Evolutionary conservation across 495 filamentous ascomycete species (phyloP), one percentile per base, ranked within the genome.

Genomic region (Hypoxylon intermedium): DNA sequence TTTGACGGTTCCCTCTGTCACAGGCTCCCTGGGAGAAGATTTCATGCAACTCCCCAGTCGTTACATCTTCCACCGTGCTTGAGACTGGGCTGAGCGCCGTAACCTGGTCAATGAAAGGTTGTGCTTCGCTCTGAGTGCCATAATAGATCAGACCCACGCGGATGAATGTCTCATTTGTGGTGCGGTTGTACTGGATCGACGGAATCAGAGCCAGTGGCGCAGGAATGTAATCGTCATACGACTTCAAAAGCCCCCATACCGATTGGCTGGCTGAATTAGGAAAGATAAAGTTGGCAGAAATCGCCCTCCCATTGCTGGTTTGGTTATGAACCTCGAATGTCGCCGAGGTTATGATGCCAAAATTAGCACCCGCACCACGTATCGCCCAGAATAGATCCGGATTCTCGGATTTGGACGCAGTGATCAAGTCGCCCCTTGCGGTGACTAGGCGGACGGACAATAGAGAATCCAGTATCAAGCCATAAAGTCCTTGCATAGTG

Each of bases 281-380:
- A n/a, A 48, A 48, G 15, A 0, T 4, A 34, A 34, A 48, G 16
- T 28, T 33, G 28, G 44, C 44, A 11, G 34, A 16, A 21, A 18
- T 48, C 7, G 62, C 67, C 2, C 57, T 12, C 2, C 72, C 70
- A 9, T 55, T 21, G 36, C 73, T 74, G 13, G 13, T 24, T 19
- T 41, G 23, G 12, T 45, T 20, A 2, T 34, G 13, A 1, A 48
- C 16, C 1, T 15, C 9, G 9, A 34, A 48, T 1, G 64, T 66
- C 18, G 46, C 70, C 31, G 49, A 57, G 3, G 68, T 74, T 1
- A 81, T 72, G 21, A 82, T 59, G 6, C 81, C 81, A 38, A 79
- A 82, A 43, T 77, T 78, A 21, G 63, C 58, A 9, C 79, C 81
- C 6, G 80, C 79, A 15, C 75, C 75, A 5, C 71, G 56, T 12